Percentiles rank a stretch among this genome's conserved stretches.
Evolutionary conservation across 2,329 filamentous ascomycete genomes (phyloP).

Genomic region (Nothophoma quercina): DNA sequence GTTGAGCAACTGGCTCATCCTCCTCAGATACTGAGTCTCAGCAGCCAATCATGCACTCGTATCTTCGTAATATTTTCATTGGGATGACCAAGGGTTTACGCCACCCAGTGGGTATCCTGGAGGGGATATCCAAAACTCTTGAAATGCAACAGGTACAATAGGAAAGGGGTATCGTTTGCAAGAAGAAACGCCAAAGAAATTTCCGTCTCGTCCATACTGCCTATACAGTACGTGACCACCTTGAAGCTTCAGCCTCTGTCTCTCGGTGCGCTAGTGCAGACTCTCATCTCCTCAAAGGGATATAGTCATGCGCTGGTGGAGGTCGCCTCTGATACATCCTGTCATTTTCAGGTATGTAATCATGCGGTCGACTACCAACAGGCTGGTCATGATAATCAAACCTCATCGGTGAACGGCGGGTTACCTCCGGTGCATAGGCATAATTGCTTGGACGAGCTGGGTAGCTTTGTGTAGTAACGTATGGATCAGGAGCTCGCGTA

Average conservation of each 20-base stretch:
- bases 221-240: neutral
- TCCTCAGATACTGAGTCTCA: no score
- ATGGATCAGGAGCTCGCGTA: slow-evolving; percentile 14
- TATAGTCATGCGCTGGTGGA: slow-evolving; percentile 21
- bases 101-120: neutral
- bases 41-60: neutral
- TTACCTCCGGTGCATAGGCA: slow-evolving; percentile 22
- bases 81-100: neutral
- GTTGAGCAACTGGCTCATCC: no score
- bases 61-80: neutral
- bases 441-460: slow-evolving; percentile 17
- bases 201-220: slow-evolving; percentile 12
- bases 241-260: no score
- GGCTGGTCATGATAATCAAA: slow-evolving; percentile 25
- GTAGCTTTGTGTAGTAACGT: slow-evolving; percentile 11
- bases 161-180: slow-evolving; percentile 38
- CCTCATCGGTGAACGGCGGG: slow-evolving; percentile 26
- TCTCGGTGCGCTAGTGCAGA: no score
- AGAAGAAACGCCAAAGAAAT: slow-evolving; percentile 25
- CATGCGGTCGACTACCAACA: slow-evolving; percentile 1
- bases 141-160: slow-evolving; percentile 21
- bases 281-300: slow-evolving; percentile 24
- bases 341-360: slow-evolving; percentile 9
- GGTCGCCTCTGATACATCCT: slow-evolving; percentile 12
- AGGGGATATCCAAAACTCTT: neutral